A percentile compares a stretch with the other conserved stretches of the same genome.
Conservation (phyloP, 164 flowering plant genomes). For the Hamamelis virginiana region DNA sequence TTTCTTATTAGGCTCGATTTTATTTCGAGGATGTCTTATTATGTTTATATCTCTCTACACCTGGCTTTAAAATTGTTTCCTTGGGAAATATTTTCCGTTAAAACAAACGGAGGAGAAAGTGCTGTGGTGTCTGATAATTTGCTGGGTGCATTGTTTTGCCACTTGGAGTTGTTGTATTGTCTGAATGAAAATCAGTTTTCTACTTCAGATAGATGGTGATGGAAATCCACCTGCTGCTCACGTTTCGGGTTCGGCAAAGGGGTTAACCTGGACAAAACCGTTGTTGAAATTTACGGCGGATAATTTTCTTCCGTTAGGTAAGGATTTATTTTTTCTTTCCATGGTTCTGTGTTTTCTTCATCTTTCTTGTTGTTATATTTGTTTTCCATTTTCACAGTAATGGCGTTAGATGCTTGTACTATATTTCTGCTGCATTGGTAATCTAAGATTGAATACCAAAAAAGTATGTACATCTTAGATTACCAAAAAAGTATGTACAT, state of each 20-base stretch:
- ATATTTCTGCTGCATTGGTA: too few relatives aligned
- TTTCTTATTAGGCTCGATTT: too few relatives aligned
- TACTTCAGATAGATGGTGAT: constrained; percentile 34
- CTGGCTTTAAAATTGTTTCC: background rate
- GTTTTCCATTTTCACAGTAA: background rate
- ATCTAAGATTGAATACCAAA: too few relatives aligned
- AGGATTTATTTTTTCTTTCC: background rate
- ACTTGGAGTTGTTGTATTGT: background rate
- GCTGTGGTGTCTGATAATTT: background rate
- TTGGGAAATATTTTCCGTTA: background rate
- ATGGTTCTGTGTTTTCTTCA: background rate
- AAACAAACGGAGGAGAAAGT: too few relatives aligned
- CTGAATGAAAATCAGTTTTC: background rate
- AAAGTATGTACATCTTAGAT: too few relatives aligned
- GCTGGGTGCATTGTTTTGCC: background rate
- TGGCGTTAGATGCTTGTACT: background rate
- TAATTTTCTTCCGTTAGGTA: constrained; percentile 77
- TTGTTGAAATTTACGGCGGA: constrained; percentile 31
- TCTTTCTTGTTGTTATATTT: background rate
- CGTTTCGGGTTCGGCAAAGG: constrained; percentile 6
- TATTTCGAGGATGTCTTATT: background rate
- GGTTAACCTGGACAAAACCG: constrained; percentile 28
- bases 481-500: too few relatives aligned
- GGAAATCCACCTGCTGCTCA: constrained; percentile 19
- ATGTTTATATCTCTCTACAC: background rate